A percentile compares a stretch with the other conserved stretches of the same genome.
Conservation (phyloP, 331 rosid species). For the Dryas integrifolia region DNA sequence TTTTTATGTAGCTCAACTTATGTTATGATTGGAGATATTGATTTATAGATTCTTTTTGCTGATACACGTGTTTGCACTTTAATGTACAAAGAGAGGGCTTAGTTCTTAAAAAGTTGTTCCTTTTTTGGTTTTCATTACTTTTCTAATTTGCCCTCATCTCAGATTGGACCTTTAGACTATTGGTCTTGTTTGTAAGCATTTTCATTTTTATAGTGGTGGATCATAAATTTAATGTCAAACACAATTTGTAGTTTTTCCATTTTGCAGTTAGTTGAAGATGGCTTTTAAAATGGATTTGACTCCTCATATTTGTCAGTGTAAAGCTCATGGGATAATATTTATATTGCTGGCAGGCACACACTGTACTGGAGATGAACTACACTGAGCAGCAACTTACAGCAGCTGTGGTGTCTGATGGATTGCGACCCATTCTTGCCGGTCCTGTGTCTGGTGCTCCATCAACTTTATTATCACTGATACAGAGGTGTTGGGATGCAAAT, state of each 20-base stretch:
- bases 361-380: constrained; percentile 92
- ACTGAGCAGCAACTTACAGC: constrained; percentile 88
- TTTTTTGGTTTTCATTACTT: too few relatives aligned
- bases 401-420: constrained; percentile 76
- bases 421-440: constrained; percentile 73
- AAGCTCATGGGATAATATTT: constrained; percentile 14
- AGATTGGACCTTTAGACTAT: too few relatives aligned
- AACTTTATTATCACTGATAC: constrained; percentile 56
- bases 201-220: too few relatives aligned
- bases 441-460: constrained; percentile 63
- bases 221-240: too few relatives aligned
- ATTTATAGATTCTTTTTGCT: not conserved
- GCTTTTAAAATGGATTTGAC: not conserved
- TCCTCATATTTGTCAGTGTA: constrained; percentile 1
- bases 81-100: too few relatives aligned
- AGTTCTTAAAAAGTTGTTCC: too few relatives aligned
- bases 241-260: too few relatives aligned
- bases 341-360: constrained; percentile 73
- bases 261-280: too few relatives aligned
- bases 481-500: constrained; percentile 71
- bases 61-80: too few relatives aligned
- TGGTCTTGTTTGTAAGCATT: too few relatives aligned
- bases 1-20: not conserved
- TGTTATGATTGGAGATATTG: not conserved
- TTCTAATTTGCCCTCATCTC: too few relatives aligned